Base-by-base conservation (phyloP, 1,139 yeast species). In the Candida tunisiensis region DNA sequence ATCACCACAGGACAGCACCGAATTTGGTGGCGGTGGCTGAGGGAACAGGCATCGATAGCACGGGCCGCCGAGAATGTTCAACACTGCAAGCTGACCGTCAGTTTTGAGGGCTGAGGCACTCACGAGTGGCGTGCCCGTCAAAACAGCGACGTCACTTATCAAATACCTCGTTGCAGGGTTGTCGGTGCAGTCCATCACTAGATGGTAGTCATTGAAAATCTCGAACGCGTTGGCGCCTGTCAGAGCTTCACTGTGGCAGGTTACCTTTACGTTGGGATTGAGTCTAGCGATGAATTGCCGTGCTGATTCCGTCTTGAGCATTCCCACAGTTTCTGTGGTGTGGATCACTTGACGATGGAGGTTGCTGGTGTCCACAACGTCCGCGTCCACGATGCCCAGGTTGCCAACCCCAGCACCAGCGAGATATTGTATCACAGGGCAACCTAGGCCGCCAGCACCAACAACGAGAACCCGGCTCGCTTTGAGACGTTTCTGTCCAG, bases 371-470 rank as follows among this genome's bases (percentile, higher is more conserved):
- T 85, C 96, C 0, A 91, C 95, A 0, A 51, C 47, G 49, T 91
- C 99, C 41, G 72, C 69, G 51, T 91, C 99, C 1, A 83, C 74
- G 12, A 91, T 77, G 4, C 95, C 95, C 16, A 88, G 60, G 3
- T 55, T 51, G 1, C 96, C 96, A 3, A 88, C 56, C 2, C 99
- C 98, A 0, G 93, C 78, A 0, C 92, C 94, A 0, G 75, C 72
- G 3, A 91, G 54, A 44, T 91, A 91, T 21, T 79, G 63, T 27
- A 88, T 51, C 0, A 92, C 92, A 1, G 98, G 96, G 38, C 93
- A 77, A 0, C 98, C 98, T 8, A 91, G 60, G 0, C 99, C 99
- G 8, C 98, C 99, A 0, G 95, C 95, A 1, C 99, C 99, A 6
- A 91, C 63, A 0, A 91, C 88, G 18, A 88, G 52, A 0, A 83